Evolutionary conservation across 805 yeast genomes (phyloP).

Genomic region (Candida methanosorbosa): DNA sequence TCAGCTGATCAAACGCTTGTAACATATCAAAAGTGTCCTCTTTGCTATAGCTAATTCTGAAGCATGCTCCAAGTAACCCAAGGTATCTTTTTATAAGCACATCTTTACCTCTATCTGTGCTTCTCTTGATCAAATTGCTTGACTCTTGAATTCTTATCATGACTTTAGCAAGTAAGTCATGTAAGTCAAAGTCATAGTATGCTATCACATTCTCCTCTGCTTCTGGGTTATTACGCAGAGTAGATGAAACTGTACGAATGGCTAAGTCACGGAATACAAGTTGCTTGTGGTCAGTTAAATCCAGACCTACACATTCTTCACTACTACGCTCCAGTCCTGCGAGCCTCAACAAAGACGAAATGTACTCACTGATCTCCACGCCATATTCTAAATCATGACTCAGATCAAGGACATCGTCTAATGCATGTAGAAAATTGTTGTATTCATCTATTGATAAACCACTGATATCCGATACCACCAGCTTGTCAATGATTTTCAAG

Average conservation of each 20-base stretch:
- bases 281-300: too few relatives aligned
- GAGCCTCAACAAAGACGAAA: conserved; percentile 23
- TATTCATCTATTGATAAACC: background rate
- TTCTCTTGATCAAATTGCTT: conserved; percentile 10
- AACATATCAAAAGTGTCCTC: conserved; percentile 22
- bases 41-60: conserved; percentile 13
- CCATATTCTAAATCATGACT: conserved; percentile 65
- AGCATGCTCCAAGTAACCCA: conserved; percentile 42
- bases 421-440: conserved; percentile 2
- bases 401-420: conserved; percentile 45
- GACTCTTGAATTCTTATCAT: conserved; percentile 6
- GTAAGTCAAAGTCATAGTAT: background rate
- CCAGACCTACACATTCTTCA: background rate
- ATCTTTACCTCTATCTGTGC: conserved; percentile 3
- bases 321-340: conserved; percentile 13
- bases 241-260: conserved; percentile 53
- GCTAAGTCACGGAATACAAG: conserved; percentile 48
- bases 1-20: conserved; percentile 7
- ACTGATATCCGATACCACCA: background rate
- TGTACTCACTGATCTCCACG: conserved; percentile 28
- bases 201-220: conserved; percentile 23
- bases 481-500: background rate
- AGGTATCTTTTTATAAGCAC: conserved; percentile 29
- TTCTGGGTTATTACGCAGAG: conserved; percentile 65
- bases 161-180: background rate